Evolutionary conservation across 2,329 filamentous ascomycete species (phyloP).

Genomic region (Cercospora janseana): DNA sequence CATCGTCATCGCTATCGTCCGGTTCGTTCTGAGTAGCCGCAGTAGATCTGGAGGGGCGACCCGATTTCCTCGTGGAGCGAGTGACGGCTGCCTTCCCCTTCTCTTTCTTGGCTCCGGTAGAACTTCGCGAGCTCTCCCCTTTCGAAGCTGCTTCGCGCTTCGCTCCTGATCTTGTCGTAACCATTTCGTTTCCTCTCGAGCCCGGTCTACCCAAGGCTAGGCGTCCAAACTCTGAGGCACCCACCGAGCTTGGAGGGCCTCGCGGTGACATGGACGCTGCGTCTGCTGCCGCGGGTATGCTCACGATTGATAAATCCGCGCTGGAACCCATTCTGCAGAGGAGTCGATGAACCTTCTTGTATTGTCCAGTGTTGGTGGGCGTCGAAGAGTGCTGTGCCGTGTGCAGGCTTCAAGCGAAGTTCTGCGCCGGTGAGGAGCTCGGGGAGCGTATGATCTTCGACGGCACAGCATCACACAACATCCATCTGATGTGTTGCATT

Average conservation of each 20-base stretch:
- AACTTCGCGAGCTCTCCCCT: constrained; percentile 11
- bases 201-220: constrained; percentile 12
- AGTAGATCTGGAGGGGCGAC: not conserved
- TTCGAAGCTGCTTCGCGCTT: constrained; percentile 17
- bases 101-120: constrained; percentile 6
- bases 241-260: constrained; percentile 18
- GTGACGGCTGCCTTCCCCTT: constrained; percentile 16
- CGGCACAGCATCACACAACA: constrained; percentile 17
- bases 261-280: constrained; percentile 22
- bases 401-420: constrained; percentile 9
- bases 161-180: constrained; percentile 20
- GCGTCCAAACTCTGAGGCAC: constrained; percentile 24
- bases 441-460: constrained; percentile 2
- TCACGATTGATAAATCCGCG: constrained; percentile 15
- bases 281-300: constrained; percentile 12
- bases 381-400: constrained; percentile 18
- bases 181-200: constrained; percentile 18
- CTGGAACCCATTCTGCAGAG: constrained; percentile 15
- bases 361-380: constrained; percentile 3
- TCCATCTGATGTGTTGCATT: constrained; percentile 1
- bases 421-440: constrained; percentile 10
- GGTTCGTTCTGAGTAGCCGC: not conserved
- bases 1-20: constrained; percentile 13
- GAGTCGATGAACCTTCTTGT: constrained; percentile 13
- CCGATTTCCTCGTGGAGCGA: constrained; percentile 1